Evolutionary conservation across 192 early-diverging fungal genomes (phyloP), one percentile per base, ranked within the genome.

Genomic region (Coemansia sp.): DNA sequence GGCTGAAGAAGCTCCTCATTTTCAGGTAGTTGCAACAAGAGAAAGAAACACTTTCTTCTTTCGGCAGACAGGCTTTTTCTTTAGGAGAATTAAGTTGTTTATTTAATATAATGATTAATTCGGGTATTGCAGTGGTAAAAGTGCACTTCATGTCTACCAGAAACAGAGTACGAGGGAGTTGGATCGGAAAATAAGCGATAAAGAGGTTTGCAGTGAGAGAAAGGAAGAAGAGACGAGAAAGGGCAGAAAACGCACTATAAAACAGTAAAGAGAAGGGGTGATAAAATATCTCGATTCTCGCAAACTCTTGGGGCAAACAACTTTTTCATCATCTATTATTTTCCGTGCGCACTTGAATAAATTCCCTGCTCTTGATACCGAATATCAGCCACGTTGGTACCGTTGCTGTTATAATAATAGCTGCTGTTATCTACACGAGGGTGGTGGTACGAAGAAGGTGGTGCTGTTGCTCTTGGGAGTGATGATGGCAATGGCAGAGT

Each of bases 361-460:
- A 51, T 21, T 7, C 48, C 13, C 48, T 26, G 48, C 8, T 51
- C 48, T 15, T 51, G 25, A 23, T 25, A 26, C 48, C 25, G 48
- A 51, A 51, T 51, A 2, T 26, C 48, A 51, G 48, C 23, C 48
- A 51, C 48, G 48, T 51, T 51, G 31, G 12, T 57, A 6, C 25
- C 26, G 51, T 53, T 53, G 51, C 51, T 16, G 55, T 4, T 4
- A 57, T 57, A 57, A 57, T 31, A 57, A 31, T 57, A 57, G 31
- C 55, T 33, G 55, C 6, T 29, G 13, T 34, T 57, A 57, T 57
- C 55, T 57, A 57, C 55, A 57, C 4, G 55, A 8, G 55, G 25
- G 7, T 57, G 31, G 13, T 43, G 40, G 12, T 43, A 18, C 18
- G 12, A 18, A 13, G 12, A 18, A 18, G 4, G 18, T 33, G 55